Base-by-base conservation (phyloP, 345 rosid genomes). In the Pistacia integerrima region DNA sequence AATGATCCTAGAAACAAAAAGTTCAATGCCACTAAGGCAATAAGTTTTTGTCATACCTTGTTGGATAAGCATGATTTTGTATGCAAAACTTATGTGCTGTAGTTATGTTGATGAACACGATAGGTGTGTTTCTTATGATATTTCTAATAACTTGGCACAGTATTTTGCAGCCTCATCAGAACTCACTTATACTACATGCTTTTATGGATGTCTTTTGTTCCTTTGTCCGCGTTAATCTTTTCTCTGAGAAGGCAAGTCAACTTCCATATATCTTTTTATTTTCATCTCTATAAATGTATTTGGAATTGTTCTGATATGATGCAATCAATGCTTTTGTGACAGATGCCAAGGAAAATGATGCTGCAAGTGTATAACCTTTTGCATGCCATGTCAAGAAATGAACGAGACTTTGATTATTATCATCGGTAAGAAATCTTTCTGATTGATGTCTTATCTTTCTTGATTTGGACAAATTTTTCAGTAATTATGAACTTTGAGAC, bases 131-230 rank as follows among this genome's bases (percentile, higher is more conserved):
- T 73, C 72, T 57, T 80, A 78, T 84, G 80, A 80, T 79, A 87
- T 85, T 82, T 82, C 90, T 85, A 76, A 81, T 91, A 86, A 94
- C 90, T 78, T 82, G 80, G 82, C 83, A 85, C 85, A 79, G 88
- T 81, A 76, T 88, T 87, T 90, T 91, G 94, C 99, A 96, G 99
- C 98, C 98, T 66, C 97, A 94, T 87, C 99, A 96, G 86, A 96
- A 96, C 86, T 96, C 98, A 14, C 97, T 96, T 73, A 93, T 96
- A 76, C 88, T 96, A 58, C 97, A 96, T 69, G 97, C 97, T 1
- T 96, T 96, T 83, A 96, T 96, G 99, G 99, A 94, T 88, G 94
- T 96, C 76, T 96, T 94, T 81, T 96, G 99, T 82, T 91, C 95
- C 71, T 96, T 96, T 72, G 92, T 92, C 70, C 97, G 95, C 52